Evolutionary conservation across 306 rosid genomes (phyloP).

Genomic region (Casuarina glauca): DNA sequence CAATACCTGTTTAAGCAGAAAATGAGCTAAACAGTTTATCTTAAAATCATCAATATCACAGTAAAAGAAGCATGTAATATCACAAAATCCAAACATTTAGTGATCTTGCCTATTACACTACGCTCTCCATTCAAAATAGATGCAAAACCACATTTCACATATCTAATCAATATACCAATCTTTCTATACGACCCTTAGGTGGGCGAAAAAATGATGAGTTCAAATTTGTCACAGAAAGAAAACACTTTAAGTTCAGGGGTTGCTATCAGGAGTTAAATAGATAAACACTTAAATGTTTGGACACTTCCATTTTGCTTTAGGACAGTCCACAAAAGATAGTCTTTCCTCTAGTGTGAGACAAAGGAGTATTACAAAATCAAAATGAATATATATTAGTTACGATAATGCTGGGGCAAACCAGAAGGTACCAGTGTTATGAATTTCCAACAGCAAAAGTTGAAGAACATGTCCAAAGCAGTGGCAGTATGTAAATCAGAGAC

Average conservation of each 20-base stretch:
- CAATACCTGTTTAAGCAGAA: constrained; percentile 63
- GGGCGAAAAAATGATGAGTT: background rate
- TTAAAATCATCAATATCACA: background rate
- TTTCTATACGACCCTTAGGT: background rate
- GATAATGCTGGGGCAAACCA: background rate
- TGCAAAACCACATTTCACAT: background rate
- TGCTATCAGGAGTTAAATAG: background rate
- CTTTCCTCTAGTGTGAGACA: too few relatives aligned
- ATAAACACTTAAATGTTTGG: background rate
- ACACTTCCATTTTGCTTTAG: too few relatives aligned
- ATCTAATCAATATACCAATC: background rate
- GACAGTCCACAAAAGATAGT: too few relatives aligned
- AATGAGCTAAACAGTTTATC: constrained; percentile 26
- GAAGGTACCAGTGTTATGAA: background rate
- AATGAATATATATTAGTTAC: background rate
- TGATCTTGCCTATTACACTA: background rate
- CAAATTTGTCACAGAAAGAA: background rate
- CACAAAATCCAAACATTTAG: background rate
- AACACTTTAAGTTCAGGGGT: background rate
- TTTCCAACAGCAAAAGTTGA: background rate
- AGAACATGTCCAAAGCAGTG: background rate
- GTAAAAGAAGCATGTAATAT: background rate
- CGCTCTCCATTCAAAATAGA: background rate
- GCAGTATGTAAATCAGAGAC: background rate
- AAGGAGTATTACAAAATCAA: background rate